Evolutionary conservation across 768 basidiomycete genomes (phyloP), one percentile per base, ranked within the genome.

Genomic region (Amanita pallidorosea): DNA sequence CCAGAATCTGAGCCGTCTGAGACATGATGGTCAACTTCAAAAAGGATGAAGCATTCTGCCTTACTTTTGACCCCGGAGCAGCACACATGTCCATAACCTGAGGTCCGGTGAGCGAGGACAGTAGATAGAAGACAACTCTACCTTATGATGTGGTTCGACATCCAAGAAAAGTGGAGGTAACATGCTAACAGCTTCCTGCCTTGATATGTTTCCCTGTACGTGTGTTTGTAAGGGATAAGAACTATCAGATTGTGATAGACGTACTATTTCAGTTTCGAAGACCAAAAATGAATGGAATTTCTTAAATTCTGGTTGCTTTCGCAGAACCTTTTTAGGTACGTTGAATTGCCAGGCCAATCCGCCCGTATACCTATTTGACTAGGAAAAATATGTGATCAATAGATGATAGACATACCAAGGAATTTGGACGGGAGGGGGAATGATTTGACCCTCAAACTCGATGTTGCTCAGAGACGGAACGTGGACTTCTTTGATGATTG

Each of bases 111-210:
- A 36, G 18, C 23, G 8, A 51, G 25, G 22, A 36, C 22, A 18
- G 8, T 3, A 2, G 31, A 18, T 47, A 27, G 15, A 9, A 17
- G 6, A 9, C 13, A 11, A 51, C 67, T 74, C 46, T 60, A 82
- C 87, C 59, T 70, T 73, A 63, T 98, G 95, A 62, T 96, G 87
- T 0, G 96, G 90, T 60, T 89, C 74, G n/a, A 98, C 90, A 50
- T 92, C 88, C 31, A 99, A 78, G 57, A 98, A 83, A 2, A 99
- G 76, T 1, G 96, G 95, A 5, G 96, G 96, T n/a, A 99, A 72
- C 96, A 99, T 99, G 63, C 91, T 95, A 52, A 99, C 96, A 15
- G 91, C 93, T 66, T 99, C 96, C 65, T 97, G 94, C 18, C 96
- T 73, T 9, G 92, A 95, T 43, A 98, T 75, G 58, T 99, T 99